Conservation (phyloP, 2,329 filamentous ascomycete species). For the Aureobasidium sp. region DNA sequence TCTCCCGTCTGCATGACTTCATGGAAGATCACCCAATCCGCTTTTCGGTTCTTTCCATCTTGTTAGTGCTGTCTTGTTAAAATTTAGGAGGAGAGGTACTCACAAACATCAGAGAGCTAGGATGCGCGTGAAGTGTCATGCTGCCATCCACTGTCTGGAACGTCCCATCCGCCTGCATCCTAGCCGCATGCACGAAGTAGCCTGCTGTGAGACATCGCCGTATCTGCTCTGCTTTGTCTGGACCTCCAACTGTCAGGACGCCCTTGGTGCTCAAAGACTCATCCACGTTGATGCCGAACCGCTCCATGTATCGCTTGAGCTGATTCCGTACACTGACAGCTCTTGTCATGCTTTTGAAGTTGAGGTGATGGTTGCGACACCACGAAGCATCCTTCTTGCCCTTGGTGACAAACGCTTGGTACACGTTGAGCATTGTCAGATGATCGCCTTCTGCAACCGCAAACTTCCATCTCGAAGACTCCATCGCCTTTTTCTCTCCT, state of each 20-base stretch:
- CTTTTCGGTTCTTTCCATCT: slow-evolving; percentile 68
- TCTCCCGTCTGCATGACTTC: slow-evolving; percentile 82
- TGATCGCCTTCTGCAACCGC: slow-evolving; percentile 92
- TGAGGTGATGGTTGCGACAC: slow-evolving; percentile 78
- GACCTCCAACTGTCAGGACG: slow-evolving; percentile 32
- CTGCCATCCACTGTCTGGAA: slow-evolving; percentile 76
- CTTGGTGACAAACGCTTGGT: slow-evolving; percentile 74
- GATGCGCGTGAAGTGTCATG: slow-evolving; percentile 75
- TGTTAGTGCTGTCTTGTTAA: too few species aligned
- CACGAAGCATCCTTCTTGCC: slow-evolving; percentile 78
- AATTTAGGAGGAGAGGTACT: too few species aligned
- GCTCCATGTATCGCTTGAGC: slow-evolving; percentile 76
- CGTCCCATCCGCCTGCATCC: slow-evolving; percentile 87
- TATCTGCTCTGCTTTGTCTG: slow-evolving; percentile 61
- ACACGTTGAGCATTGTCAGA: slow-evolving; percentile 86
- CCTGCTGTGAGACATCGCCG: slow-evolving; percentile 77
- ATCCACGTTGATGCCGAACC: slow-evolving; percentile 65
- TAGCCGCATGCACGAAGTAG: slow-evolving; percentile 87
- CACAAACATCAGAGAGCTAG: slow-evolving; percentile 82
- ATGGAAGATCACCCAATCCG: slow-evolving; percentile 93
- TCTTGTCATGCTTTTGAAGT: slow-evolving; percentile 73
- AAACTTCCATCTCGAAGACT: slow-evolving; percentile 70
- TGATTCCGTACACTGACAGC: slow-evolving; percentile 83
- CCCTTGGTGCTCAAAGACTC: slow-evolving; percentile 46
- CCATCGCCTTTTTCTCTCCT: slow-evolving; percentile 65